These are phyloP conservation scores for Soucietia sequanensis DNA, from an alignment of 805 yeast species.

Conservation along the genomic window DNA sequence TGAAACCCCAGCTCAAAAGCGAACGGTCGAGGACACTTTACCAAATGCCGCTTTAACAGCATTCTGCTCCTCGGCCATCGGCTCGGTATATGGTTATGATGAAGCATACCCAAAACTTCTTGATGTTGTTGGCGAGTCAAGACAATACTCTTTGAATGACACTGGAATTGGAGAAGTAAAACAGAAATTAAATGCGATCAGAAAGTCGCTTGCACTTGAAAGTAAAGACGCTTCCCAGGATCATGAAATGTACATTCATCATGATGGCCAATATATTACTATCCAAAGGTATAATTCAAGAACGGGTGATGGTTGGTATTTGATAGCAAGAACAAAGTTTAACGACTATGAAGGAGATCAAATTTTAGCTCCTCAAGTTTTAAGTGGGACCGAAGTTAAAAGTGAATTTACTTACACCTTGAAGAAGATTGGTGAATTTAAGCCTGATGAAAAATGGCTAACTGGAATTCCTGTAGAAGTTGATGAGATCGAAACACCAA, in stretches of 20 bases:
- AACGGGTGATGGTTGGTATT: slow-evolving; percentile 84
- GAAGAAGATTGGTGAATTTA: slow-evolving; percentile 49
- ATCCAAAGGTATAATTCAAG: slow-evolving; percentile 81
- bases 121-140: slow-evolving; percentile 74
- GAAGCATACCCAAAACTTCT: slow-evolving; percentile 83
- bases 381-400: slow-evolving; percentile 60
- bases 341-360: slow-evolving; percentile 44
- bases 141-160: slow-evolving; percentile 53
- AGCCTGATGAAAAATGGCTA: slow-evolving; percentile 41
- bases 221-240: slow-evolving; percentile 52
- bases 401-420: slow-evolving; percentile 59
- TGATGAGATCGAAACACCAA: slow-evolving; percentile 50
- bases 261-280: slow-evolving; percentile 88
- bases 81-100: slow-evolving; percentile 91
- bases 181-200: slow-evolving; percentile 52
- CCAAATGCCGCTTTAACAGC: slow-evolving; percentile 95
- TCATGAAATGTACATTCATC: slow-evolving; percentile 92
- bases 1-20: slow-evolving; percentile 81
- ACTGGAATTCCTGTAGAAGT: slow-evolving; percentile 68
- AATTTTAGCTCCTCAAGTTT: slow-evolving; percentile 51
- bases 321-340: slow-evolving; percentile 86
- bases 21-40: slow-evolving; percentile 91
- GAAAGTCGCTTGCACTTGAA: slow-evolving; percentile 55
- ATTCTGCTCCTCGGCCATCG: slow-evolving; percentile 89
- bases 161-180: slow-evolving; percentile 80